These are phyloP conservation scores for Inonotus obliquus DNA, from an alignment of 1,284 basidiomycete species.

Conservation along the genomic window DNA sequence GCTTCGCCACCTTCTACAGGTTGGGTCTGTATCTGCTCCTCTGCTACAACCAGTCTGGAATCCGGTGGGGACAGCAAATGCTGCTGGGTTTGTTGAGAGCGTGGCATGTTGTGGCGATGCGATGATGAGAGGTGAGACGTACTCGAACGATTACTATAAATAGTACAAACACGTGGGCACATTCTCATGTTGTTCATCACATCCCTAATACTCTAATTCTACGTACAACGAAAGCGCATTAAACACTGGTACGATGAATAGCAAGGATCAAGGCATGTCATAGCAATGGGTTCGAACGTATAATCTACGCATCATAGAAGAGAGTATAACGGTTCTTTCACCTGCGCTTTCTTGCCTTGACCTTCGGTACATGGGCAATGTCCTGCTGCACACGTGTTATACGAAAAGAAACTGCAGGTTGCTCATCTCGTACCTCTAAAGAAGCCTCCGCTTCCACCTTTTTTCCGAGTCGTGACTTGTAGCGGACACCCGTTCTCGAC, in stretches of 20 bases:
- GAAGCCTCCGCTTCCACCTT: neutral
- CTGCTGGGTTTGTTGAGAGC: constrained; percentile 12
- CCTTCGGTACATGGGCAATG: neutral
- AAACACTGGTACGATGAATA: no score
- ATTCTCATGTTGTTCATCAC: no score
- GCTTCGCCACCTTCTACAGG: constrained; percentile 57
- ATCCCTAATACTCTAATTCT: no score
- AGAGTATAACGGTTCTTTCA: neutral
- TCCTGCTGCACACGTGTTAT: neutral
- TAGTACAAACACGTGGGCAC: constrained; percentile 4
- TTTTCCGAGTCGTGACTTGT: neutral
- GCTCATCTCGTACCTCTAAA: neutral
- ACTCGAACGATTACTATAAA: constrained; percentile 11
- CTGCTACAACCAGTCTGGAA: constrained; percentile 28
- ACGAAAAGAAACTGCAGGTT: neutral
- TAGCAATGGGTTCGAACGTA: no score
- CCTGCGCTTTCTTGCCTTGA: constrained; percentile 8
- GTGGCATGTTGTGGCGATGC: constrained; percentile 14
- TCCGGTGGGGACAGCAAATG: neutral
- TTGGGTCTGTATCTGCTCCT: constrained; percentile 48
- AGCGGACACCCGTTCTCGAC: neutral
- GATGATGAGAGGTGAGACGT: constrained; percentile 7
- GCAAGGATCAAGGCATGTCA: no score
- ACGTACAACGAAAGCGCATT: no score
- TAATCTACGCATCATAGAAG: no score